phyloP scores from a whole-genome alignment of 192 early-diverging fungal genomes.

The Coemansia guatemalensis region DNA sequence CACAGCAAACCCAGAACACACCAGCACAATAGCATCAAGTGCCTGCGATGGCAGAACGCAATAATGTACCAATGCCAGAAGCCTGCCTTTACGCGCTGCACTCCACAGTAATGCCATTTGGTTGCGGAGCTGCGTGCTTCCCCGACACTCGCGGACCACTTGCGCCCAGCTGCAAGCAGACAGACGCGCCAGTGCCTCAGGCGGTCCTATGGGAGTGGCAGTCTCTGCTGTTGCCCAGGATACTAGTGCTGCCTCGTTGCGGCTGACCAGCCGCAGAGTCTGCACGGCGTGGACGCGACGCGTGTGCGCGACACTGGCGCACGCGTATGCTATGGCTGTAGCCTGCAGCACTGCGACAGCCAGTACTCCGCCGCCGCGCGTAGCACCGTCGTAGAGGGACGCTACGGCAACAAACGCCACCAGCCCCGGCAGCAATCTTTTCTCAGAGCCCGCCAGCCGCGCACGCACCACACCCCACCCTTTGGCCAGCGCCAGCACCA shows the following conservation, averaged over 20 bases:
- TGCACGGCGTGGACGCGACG: conserved; percentile 38
- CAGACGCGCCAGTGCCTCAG: conserved; percentile 8
- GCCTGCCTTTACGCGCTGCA: conserved; percentile 36
- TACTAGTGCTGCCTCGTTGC: conserved; percentile 29
- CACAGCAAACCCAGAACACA: conserved; percentile 29
- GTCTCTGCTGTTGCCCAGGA: not conserved
- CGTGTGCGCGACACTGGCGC: conserved; percentile 33
- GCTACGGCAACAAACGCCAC: conserved; percentile 36
- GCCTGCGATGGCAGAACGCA: conserved; percentile 28
- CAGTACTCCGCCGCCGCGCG: conserved; percentile 43
- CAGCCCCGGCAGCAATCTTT: conserved; percentile 39
- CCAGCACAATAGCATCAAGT: conserved; percentile 18
- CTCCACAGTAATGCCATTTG: conserved; percentile 39
- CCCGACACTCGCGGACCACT: not conserved
- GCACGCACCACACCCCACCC: conserved; percentile 49
- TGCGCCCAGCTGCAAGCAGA: conserved; percentile 9
- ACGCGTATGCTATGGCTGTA: conserved; percentile 24
- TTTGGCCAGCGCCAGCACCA: conserved; percentile 39
- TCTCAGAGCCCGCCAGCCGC: conserved; percentile 40
- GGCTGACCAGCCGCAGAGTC: conserved; percentile 37
- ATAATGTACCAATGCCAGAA: conserved; percentile 13
- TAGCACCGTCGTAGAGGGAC: conserved; percentile 45
- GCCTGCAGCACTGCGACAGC: conserved; percentile 36
- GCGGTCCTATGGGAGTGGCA: not conserved
- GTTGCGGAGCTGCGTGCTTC: not conserved